phyloP scores from a whole-genome alignment of 192 early-diverging fungal species.

The Chytriomyces sp. region DNA sequence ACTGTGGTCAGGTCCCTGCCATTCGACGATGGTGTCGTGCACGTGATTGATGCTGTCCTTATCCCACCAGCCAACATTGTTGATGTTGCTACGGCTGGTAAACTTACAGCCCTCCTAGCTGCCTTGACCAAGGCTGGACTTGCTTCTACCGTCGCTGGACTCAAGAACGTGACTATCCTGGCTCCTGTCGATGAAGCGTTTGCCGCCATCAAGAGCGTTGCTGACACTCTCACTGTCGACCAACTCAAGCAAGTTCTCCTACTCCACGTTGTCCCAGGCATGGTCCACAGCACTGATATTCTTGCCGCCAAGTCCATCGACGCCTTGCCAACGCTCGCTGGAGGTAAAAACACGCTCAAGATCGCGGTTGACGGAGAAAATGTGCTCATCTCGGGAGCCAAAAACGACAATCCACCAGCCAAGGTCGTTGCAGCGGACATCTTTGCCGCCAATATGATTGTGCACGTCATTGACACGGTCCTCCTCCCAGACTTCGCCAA shows the following conservation, averaged over 20 bases:
- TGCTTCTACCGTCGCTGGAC: slow-evolving; percentile 35
- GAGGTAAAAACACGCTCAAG: slow-evolving; percentile 14
- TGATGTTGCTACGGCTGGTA: slow-evolving; percentile 24
- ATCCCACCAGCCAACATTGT: slow-evolving; percentile 44
- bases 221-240: slow-evolving; percentile 34
- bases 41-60: slow-evolving; percentile 53
- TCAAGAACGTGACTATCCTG: slow-evolving; percentile 49
- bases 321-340: not conserved
- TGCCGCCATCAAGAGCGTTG: slow-evolving; percentile 34
- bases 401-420: slow-evolving; percentile 42
- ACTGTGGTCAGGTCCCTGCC: slow-evolving; percentile 44
- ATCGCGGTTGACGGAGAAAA: slow-evolving; percentile 23
- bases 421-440: slow-evolving; percentile 51
- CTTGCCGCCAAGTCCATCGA: not conserved
- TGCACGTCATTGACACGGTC: slow-evolving; percentile 60
- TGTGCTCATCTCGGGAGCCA: slow-evolving; percentile 42
- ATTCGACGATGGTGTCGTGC: slow-evolving; percentile 51
- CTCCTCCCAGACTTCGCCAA: slow-evolving; percentile 33
- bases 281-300: slow-evolving; percentile 18
- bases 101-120: slow-evolving; percentile 36
- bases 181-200: slow-evolving; percentile 44
- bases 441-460: slow-evolving; percentile 41
- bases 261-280: slow-evolving; percentile 49
- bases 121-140: slow-evolving; percentile 30
- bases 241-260: slow-evolving; percentile 38